phyloP scores from a whole-genome alignment of 305 asterid genomes.

The Rubia tinctorum region DNA sequence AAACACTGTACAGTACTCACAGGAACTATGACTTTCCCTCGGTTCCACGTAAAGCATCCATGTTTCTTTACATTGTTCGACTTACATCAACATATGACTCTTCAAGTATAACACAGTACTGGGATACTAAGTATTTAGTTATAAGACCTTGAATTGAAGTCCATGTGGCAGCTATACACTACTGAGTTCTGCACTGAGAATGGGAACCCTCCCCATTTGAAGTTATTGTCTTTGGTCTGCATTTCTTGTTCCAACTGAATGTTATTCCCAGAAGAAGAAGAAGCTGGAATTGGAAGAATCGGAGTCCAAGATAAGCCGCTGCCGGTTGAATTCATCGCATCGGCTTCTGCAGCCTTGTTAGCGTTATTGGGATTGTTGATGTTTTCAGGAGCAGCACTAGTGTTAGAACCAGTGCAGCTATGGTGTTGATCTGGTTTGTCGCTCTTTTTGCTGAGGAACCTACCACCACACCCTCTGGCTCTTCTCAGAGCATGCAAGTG shows the following conservation, averaged over 20 bases:
- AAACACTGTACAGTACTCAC: neutral
- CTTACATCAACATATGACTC: neutral
- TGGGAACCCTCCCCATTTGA: slow-evolving; percentile 19
- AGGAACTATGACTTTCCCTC: neutral
- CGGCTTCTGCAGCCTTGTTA: neutral
- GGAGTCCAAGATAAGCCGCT: slow-evolving; percentile 9
- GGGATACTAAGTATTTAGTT: neutral
- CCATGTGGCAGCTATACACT: neutral
- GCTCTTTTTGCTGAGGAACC: slow-evolving; percentile 27
- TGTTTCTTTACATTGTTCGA: neutral
- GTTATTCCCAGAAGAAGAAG: neutral
- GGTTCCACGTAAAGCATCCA: neutral
- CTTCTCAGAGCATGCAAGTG: slow-evolving; percentile 31
- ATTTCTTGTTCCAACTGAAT: slow-evolving; percentile 8
- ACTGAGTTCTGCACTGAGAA: slow-evolving; percentile 23
- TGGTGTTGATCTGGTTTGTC: neutral
- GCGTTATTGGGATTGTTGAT: neutral
- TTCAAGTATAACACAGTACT: neutral
- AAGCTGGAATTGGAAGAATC: neutral
- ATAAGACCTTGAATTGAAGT: neutral
- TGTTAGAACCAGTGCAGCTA: neutral
- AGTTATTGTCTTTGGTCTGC: slow-evolving; percentile 4
- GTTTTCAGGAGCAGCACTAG: slow-evolving; percentile 8
- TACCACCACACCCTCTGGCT: slow-evolving; percentile 32
- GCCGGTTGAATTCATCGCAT: neutral